Evolutionary conservation across 2,329 filamentous ascomycete genomes (phyloP).

Genomic region (Diaporthe humulicola): DNA sequence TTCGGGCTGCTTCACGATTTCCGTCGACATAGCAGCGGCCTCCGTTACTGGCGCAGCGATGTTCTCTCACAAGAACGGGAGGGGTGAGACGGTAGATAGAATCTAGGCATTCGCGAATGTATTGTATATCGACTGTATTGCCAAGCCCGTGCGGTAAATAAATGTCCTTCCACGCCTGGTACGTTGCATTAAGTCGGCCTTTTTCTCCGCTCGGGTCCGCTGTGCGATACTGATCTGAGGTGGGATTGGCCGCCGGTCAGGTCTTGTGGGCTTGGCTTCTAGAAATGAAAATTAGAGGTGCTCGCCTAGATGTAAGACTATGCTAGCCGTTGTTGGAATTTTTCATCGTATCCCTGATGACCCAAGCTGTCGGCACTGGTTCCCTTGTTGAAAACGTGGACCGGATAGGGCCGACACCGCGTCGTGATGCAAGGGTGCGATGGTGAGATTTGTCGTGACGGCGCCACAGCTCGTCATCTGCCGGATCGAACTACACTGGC

Average conservation of each 20-base stretch:
- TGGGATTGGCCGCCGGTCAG: not conserved
- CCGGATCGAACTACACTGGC: not conserved
- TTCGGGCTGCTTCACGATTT: constrained; percentile 12
- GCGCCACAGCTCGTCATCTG: constrained; percentile 17
- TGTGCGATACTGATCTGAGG: not conserved
- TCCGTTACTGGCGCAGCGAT: not conserved
- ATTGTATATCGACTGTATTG: not conserved
- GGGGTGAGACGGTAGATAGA: not conserved
- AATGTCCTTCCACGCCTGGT: not conserved
- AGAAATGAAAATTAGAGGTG: not conserved
- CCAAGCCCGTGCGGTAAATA: constrained; percentile 12
- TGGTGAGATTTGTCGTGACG: constrained; percentile 18
- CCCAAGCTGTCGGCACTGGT: not conserved
- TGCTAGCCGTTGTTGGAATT: not conserved
- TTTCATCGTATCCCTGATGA: not conserved
- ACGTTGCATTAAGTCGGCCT: constrained; percentile 2
- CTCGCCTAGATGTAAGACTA: not conserved
- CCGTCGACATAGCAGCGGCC: not conserved
- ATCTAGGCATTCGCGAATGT: not conserved
- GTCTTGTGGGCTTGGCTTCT: constrained; percentile 8
- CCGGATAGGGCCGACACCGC: not conserved
- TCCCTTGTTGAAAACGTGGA: not conserved
- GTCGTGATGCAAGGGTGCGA: constrained; percentile 25
- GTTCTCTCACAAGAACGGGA: not conserved
- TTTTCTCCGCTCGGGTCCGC: constrained; percentile 12